A percentile compares a stretch with the other conserved stretches of the same genome.
These are phyloP conservation scores for Plenodomus tracheiphilus DNA, from an alignment of 2,329 filamentous ascomycete species.

Conservation along the genomic window DNA sequence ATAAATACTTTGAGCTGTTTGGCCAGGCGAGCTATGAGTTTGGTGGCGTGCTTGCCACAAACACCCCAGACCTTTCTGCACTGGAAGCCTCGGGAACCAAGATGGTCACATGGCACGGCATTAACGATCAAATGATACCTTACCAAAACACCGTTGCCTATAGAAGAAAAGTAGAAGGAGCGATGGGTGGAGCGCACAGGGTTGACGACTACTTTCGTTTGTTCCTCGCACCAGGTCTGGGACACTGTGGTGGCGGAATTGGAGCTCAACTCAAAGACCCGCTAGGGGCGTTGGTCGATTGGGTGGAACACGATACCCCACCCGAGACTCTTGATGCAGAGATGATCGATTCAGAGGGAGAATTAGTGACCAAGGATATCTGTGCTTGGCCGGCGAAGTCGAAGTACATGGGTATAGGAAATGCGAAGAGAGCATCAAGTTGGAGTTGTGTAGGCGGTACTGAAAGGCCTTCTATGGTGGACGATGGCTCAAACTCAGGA, in stretches of 20 bases:
- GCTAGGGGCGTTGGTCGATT: conserved; percentile 27
- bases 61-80: conserved; percentile 27
- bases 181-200: conserved; percentile 27
- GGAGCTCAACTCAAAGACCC: conserved; percentile 25
- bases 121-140: conserved; percentile 28
- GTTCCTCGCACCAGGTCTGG: conserved; percentile 36
- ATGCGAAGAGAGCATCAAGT: conserved; percentile 21
- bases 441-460: conserved; percentile 31
- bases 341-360: conserved; percentile 15
- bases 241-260: conserved; percentile 25
- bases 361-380: conserved; percentile 15
- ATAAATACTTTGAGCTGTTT: conserved; percentile 18
- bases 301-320: conserved; percentile 32
- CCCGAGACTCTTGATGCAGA: conserved; percentile 28
- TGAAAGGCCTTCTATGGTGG: conserved; percentile 9
- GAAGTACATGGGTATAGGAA: conserved; percentile 22
- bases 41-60: conserved; percentile 23
- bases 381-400: conserved; percentile 2
- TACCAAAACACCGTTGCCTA: conserved; percentile 31
- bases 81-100: conserved; percentile 29
- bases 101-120: conserved; percentile 35
- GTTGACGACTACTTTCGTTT: conserved; percentile 36
- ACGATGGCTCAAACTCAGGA: conserved; percentile 1
- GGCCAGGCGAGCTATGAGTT: conserved; percentile 22
- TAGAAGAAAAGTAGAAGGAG: conserved; percentile 23